Evolutionary conservation across 2,329 filamentous ascomycete genomes (phyloP).

Genomic region (Fusarium cyanostomum): DNA sequence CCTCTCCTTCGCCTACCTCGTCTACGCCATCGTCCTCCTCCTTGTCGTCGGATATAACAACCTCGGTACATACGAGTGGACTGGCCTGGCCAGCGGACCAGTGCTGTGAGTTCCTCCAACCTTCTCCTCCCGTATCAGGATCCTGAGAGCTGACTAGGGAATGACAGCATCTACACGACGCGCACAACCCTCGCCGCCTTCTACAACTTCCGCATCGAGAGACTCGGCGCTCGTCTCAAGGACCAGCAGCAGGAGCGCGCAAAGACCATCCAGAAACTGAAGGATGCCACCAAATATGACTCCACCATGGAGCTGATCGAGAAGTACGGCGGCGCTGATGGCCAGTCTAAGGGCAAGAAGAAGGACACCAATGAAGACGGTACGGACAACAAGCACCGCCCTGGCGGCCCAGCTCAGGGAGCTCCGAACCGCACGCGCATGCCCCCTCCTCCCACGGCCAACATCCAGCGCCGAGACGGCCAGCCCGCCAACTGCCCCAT

Average conservation of each 20-base stretch:
- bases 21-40: conserved; percentile 82
- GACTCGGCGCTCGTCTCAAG: conserved; percentile 74
- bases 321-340: conserved; percentile 83
- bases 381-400: conserved; percentile 25
- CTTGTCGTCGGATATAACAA: conserved; percentile 86
- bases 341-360: conserved; percentile 51
- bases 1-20: conserved; percentile 86
- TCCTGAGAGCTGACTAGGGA: conserved; percentile 22
- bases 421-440: conserved; percentile 56
- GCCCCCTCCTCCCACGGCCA: conserved; percentile 70
- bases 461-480: conserved; percentile 60
- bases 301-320: conserved; percentile 92
- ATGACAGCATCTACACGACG: conserved; percentile 77
- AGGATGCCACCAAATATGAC: conserved; percentile 94
- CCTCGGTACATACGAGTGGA: conserved; percentile 81
- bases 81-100: conserved; percentile 80
- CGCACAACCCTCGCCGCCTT: conserved; percentile 73
- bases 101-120: conserved; percentile 67
- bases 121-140: background rate
- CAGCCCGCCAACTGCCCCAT: conserved; percentile 44
- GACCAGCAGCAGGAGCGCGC: conserved; percentile 80
- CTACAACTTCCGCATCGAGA: conserved; percentile 84
- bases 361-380: conserved; percentile 34
- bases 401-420: conserved; percentile 12
- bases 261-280: conserved; percentile 91